Evolutionary conservation across 129 eudicot species (phyloP).

Genomic region (Centella asiatica): DNA sequence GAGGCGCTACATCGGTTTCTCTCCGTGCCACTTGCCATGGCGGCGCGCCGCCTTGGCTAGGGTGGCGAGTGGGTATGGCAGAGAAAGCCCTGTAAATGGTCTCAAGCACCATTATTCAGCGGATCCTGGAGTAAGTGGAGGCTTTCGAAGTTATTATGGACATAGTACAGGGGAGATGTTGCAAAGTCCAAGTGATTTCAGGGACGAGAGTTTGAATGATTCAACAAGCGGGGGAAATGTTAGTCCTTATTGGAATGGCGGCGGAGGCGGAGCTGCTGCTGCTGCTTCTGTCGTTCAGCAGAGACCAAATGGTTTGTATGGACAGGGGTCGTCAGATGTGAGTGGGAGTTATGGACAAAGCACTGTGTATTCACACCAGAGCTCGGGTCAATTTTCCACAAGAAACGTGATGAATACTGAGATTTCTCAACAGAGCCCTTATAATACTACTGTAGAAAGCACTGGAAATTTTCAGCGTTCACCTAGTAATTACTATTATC

Average conservation of each 20-base stretch:
- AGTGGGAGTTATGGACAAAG: conserved; percentile 7
- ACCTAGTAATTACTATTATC: not conserved
- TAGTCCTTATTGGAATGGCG: conserved; percentile 15
- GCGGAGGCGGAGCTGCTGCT: not conserved
- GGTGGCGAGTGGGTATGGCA: no score
- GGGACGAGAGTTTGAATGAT: not conserved
- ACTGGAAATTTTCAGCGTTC: conserved; percentile 4
- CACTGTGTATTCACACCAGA: not conserved
- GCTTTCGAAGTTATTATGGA: conserved; percentile 2
- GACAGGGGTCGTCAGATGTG: not conserved
- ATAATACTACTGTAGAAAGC: not conserved
- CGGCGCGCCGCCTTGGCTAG: no score
- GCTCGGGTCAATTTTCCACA: not conserved
- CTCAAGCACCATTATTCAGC: no score
- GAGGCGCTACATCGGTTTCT: no score
- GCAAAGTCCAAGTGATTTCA: not conserved
- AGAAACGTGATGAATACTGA: conserved; percentile 8
- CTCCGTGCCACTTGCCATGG: no score
- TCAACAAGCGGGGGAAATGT: not conserved
- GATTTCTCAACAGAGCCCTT: conserved; percentile 1
- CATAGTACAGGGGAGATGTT: not conserved
- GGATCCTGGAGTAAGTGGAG: no score
- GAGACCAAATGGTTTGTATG: not conserved
- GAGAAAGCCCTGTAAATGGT: no score
- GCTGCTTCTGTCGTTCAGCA: not conserved